These are phyloP conservation scores for Eimeria maxima DNA, from an alignment of 169 alveolate genomes.

Conservation along the genomic window DNA sequence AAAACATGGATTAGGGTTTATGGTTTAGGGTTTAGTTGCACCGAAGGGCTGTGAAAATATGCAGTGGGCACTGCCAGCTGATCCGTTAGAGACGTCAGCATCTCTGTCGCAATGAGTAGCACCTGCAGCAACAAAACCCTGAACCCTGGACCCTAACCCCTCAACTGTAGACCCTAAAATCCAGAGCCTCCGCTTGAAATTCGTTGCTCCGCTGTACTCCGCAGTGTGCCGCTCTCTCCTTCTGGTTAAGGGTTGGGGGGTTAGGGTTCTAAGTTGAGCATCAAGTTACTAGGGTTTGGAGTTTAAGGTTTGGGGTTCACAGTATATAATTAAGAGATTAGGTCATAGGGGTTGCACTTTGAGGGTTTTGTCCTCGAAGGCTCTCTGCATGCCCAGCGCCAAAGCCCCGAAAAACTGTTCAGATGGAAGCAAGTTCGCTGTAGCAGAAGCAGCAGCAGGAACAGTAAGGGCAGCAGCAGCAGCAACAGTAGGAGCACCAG, in stretches of 20 bases:
- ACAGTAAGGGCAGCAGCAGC: not conserved
- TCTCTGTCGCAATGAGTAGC: conserved; percentile 2
- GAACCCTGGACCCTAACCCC: not conserved
- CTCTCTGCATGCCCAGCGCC: not conserved
- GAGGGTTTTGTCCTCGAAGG: conserved; percentile 19
- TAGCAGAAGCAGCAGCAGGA: not conserved
- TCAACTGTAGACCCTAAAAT: not conserved
- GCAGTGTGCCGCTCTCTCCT: no score
- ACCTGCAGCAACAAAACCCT: not conserved
- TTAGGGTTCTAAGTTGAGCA: not conserved
- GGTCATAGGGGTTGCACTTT: not conserved
- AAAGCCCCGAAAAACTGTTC: not conserved
- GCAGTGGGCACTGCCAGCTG: not conserved
- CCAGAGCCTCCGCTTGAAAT: not conserved
- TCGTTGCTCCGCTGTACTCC: not conserved
- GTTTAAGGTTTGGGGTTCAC: not conserved
- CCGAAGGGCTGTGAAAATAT: not conserved
- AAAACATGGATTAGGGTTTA: not conserved
- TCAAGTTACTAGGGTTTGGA: no score
- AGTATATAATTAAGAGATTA: not conserved
- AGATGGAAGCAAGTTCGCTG: conserved; percentile 1
- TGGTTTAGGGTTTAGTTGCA: no score
- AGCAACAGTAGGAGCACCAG: not conserved
- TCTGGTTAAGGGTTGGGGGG: not conserved
- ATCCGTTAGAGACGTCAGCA: not conserved